Conservation (phyloP, 371 early-diverging fungal species). For the Cokeromyces recurvatus region DNA sequence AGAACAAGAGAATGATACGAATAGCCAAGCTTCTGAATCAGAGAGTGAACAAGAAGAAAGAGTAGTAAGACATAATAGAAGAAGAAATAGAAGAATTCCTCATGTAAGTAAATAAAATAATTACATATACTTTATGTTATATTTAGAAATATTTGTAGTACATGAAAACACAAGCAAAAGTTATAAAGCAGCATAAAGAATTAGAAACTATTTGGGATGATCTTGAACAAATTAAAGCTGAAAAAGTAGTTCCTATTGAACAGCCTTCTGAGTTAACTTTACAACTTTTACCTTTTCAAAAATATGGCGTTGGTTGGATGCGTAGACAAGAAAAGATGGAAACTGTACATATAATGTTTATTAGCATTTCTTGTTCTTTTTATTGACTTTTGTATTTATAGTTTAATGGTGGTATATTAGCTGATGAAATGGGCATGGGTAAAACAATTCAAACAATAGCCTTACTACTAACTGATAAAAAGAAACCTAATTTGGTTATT, state of each 20-base stretch:
- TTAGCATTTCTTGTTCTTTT: no score
- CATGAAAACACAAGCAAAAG: conserved; percentile 17
- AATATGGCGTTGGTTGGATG: conserved; percentile 85
- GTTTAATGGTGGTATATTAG: conserved; percentile 83
- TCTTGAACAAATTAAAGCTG: conserved; percentile 29
- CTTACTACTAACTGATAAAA: conserved; percentile 61
- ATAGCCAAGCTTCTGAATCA: not conserved
- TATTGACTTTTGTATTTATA: no score
- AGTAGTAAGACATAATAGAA: no score
- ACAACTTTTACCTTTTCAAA: conserved; percentile 87
- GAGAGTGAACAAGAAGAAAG: conserved; percentile 4
- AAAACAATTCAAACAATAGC: conserved; percentile 97
- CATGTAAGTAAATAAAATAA: not conserved
- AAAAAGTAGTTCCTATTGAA: conserved; percentile 36
- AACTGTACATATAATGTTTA: conserved; percentile 26
- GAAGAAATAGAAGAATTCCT: not conserved
- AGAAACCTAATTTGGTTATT: conserved; percentile 79
- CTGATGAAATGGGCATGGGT: conserved; percentile 98
- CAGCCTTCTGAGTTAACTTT: conserved; percentile 73
- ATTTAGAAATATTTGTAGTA: conserved; percentile 10
- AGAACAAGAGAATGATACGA: not conserved
- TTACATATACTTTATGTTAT: not conserved
- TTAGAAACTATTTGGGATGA: conserved; percentile 67
- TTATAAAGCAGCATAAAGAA: conserved; percentile 56
- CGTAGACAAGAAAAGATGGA: conserved; percentile 58